Evolutionary conservation across 257 asterid genomes (phyloP), one percentile per base, ranked within the genome.

Genomic region (Nyctanthes arbortristis): DNA sequence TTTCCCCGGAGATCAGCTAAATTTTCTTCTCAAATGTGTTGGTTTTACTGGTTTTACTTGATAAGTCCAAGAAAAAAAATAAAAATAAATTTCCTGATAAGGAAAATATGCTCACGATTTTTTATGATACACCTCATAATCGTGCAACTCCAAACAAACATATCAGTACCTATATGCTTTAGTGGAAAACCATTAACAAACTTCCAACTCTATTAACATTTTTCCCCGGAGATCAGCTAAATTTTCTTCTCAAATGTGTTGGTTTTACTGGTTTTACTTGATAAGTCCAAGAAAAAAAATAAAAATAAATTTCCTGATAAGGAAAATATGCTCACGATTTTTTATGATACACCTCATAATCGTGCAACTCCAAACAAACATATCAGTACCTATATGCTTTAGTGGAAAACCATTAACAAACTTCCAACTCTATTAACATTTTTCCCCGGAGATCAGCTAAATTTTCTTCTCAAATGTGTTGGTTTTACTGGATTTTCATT

Each of bases 211-310:
- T n/a, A n/a, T n/a, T n/a, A 27, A 13, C 69, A 8, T n/a, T 61
- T 3, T 39, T 43, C 31, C 24, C 54, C 16, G 16, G 69, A 40
- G 16, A 7, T 40, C 69, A 65, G 57, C n/a, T 33, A 37, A 57
- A 55, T 60, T 16, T 61, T 18, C 34, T 36, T 55, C 72, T 24
- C 66, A 18, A 60, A 36, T 56, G 28, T 25, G 49, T 29, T 69
- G 62, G 40, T 35, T 29, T 31, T 49, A 63, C 27, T 49, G 68
- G 71, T 58, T 58, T 68, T 74, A n/a, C n/a, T n/a, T n/a, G n/a
- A n/a, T n/a, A n/a, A n/a, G n/a, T n/a, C n/a, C n/a, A n/a, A n/a
- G n/a, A n/a, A n/a, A n/a, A n/a, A n/a, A n/a, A n/a, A n/a, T n/a
- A n/a, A n/a, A 16, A 69, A 63, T 36, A 62, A 54, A 31, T 28